These are phyloP conservation scores for Citropsis articulata DNA, from an alignment of 345 rosid species.

Conservation along the genomic window DNA sequence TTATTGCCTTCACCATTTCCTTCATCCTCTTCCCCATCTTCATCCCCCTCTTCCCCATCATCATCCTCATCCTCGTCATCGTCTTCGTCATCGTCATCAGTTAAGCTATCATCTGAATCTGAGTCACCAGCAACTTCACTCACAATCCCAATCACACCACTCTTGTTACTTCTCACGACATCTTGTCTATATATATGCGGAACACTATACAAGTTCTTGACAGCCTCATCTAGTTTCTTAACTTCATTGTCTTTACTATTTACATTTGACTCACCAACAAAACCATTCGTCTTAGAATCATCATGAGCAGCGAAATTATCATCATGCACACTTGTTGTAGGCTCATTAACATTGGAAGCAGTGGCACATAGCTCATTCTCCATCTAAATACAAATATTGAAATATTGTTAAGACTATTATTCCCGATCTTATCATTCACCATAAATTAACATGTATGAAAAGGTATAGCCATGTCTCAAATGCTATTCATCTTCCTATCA, in stretches of 20 bases:
- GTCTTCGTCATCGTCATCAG: slow-evolving; percentile 55
- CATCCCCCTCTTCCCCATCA: slow-evolving; percentile 22
- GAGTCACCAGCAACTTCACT: slow-evolving; percentile 89
- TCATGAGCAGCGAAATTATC: slow-evolving; percentile 17
- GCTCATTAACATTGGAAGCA: slow-evolving; percentile 29
- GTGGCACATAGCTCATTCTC: slow-evolving; percentile 39
- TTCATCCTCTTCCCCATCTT: slow-evolving; percentile 22
- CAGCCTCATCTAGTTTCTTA: slow-evolving; percentile 28
- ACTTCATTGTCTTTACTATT: slow-evolving; percentile 23
- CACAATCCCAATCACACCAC: slow-evolving; percentile 71
- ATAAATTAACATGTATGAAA: neutral
- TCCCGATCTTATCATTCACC: neutral
- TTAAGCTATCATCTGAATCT: slow-evolving; percentile 72
- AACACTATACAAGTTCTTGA: slow-evolving; percentile 30
- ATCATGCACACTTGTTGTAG: slow-evolving; percentile 17
- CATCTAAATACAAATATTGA: slow-evolving; percentile 43
- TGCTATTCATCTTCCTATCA: neutral
- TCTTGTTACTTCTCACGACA: slow-evolving; percentile 58
- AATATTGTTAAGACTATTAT: slow-evolving; percentile 1
- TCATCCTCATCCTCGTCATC: slow-evolving; percentile 36
- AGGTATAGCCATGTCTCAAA: too few species aligned
- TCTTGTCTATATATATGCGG: slow-evolving; percentile 74
- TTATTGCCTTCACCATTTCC: slow-evolving; percentile 28
- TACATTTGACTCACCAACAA: slow-evolving; percentile 26
- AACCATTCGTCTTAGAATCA: slow-evolving; percentile 24